Percentiles rank a stretch among this genome's conserved stretches.
These are phyloP conservation scores for Mycena vitilis DNA, from an alignment of 768 basidiomycete species.

Conservation along the genomic window DNA sequence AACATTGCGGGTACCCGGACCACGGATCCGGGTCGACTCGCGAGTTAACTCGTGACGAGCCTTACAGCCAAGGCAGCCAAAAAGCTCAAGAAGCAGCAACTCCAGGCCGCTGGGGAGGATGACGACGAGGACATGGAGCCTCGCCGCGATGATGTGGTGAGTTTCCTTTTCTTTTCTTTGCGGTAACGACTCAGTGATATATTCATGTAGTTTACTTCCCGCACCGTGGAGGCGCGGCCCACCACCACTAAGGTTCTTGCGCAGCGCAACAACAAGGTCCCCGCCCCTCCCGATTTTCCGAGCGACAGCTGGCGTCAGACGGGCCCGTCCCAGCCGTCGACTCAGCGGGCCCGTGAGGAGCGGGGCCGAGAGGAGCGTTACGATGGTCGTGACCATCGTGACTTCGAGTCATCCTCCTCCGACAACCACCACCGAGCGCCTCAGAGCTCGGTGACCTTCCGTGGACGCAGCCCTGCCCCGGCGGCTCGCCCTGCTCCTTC, in stretches of 20 bases:
- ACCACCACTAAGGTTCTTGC: constrained; percentile 13
- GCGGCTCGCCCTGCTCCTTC: not conserved
- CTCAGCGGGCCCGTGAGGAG: not conserved
- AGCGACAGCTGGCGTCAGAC: not conserved
- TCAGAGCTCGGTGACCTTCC: constrained; percentile 4
- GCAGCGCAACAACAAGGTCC: constrained; percentile 21
- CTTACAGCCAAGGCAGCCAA: too few species aligned
- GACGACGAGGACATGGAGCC: constrained; percentile 8
- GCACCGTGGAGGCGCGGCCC: constrained; percentile 1
- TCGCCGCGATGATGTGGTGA: constrained; percentile 9
- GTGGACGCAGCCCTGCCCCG: constrained; percentile 10
- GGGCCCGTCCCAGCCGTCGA: not conserved
- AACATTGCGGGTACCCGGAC: too few species aligned
- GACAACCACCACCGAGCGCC: not conserved
- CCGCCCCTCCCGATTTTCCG: not conserved
- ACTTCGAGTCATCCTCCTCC: too few species aligned
- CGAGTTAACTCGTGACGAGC: too few species aligned
- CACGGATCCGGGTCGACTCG: too few species aligned
- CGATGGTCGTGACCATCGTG: constrained; percentile 8
- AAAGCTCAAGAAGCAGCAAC: not conserved
- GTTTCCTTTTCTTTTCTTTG: not conserved
- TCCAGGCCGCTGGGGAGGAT: not conserved
- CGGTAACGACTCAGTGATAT: not conserved
- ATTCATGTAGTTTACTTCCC: constrained; percentile 16
- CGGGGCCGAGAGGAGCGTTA: too few species aligned